phyloP scores from a whole-genome alignment of 352 stramenopile genomes.

The Phytophthora foliorum region DNA sequence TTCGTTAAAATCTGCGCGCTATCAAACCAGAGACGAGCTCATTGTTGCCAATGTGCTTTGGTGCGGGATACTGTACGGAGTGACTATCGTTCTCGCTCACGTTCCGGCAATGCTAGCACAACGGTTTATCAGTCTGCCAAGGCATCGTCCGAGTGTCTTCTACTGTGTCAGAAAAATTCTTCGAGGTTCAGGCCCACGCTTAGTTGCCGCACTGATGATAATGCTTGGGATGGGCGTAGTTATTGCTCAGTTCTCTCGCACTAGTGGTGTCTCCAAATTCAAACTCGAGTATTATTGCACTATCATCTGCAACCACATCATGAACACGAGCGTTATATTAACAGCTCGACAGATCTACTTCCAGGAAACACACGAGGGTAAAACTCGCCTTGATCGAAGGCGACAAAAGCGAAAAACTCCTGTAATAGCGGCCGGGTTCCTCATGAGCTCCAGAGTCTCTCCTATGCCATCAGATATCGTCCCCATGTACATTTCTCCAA shows the following conservation, averaged over 20 bases:
- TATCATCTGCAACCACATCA: conserved; percentile 23
- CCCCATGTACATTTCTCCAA: conserved; percentile 22
- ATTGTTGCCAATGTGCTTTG: conserved; percentile 42
- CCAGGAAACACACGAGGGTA: conserved; percentile 28
- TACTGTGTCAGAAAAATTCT: conserved; percentile 26
- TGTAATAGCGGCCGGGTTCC: conserved; percentile 9
- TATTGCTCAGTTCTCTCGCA: conserved; percentile 7
- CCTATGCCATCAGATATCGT: conserved; percentile 14
- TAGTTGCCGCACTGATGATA: conserved; percentile 14
- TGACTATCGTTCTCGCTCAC: conserved; percentile 37
- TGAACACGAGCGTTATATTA: conserved; percentile 32
- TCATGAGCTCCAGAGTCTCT: conserved; percentile 19
- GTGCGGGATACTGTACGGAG: conserved; percentile 35
- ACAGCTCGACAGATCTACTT: conserved; percentile 35
- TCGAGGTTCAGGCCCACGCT: background rate
- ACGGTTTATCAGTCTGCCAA: conserved; percentile 29
- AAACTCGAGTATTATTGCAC: conserved; percentile 46
- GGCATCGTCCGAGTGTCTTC: conserved; percentile 11
- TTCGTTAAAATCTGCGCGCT: conserved; percentile 4
- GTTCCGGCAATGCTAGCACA: conserved; percentile 31
- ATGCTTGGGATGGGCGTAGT: conserved; percentile 26
- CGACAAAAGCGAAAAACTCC: conserved; percentile 25
- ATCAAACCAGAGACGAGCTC: conserved; percentile 32
- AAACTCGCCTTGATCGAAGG: conserved; percentile 21
- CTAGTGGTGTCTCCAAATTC: conserved; percentile 18